These are phyloP conservation scores for Tanacetum coccineum DNA, from an alignment of 129 eudicot species.

Conservation along the genomic window DNA sequence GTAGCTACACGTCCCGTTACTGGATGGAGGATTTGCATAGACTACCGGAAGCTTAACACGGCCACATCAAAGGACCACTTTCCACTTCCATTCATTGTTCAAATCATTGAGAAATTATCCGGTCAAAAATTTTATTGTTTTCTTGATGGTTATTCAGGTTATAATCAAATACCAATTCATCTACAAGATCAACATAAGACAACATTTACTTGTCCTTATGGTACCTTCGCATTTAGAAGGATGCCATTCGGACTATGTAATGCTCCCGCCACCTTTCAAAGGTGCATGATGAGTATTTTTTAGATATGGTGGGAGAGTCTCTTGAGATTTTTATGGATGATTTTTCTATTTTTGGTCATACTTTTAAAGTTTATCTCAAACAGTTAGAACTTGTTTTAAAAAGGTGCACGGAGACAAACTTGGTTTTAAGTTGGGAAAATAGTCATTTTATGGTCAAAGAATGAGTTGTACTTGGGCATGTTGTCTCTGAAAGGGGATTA, in stretches of 20 bases:
- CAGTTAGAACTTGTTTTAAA: neutral
- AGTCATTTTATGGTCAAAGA: neutral
- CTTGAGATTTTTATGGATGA: neutral
- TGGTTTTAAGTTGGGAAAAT: neutral
- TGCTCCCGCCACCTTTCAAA: neutral
- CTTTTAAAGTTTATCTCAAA: neutral
- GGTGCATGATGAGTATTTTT: neutral
- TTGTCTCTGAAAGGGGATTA: neutral
- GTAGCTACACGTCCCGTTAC: neutral
- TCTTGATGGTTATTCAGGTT: neutral
- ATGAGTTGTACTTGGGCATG: neutral
- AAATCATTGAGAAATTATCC: neutral
- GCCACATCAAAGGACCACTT: neutral
- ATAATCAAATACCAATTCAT: neutral
- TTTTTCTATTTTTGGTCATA: neutral
- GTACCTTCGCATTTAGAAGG: neutral
- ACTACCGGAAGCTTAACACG: neutral
- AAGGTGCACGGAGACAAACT: neutral
- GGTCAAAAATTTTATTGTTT: neutral
- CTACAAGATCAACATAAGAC: neutral
- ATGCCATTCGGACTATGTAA: conserved; percentile 3
- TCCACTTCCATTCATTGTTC: neutral
- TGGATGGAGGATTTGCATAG: neutral
- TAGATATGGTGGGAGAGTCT: neutral
- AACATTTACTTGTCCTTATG: neutral